These are phyloP conservation scores for Heterobasidion parviporum DNA, from an alignment of 1,284 basidiomycete genomes.

Conservation along the genomic window DNA sequence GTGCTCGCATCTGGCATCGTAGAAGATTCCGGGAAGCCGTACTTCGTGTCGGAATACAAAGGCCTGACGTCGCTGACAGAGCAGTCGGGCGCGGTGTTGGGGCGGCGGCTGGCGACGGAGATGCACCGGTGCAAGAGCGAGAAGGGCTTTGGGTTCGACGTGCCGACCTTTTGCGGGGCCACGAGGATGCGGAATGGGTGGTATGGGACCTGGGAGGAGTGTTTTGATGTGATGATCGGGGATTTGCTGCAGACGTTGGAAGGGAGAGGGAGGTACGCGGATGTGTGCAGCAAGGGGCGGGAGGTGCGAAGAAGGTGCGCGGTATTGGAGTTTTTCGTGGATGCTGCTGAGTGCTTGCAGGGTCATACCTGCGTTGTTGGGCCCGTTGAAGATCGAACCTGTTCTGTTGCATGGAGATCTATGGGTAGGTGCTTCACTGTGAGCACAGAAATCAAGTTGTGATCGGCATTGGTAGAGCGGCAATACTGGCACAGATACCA, in stretches of 20 bases:
- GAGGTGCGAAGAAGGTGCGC: slow-evolving; percentile 50
- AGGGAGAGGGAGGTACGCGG: slow-evolving; percentile 32
- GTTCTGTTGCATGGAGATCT: slow-evolving; percentile 83
- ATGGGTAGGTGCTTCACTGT: slow-evolving; percentile 39
- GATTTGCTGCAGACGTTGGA: slow-evolving; percentile 54
- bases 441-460: neutral
- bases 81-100: slow-evolving; percentile 43
- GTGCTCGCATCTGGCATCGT: slow-evolving; percentile 45
- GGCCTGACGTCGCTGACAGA: slow-evolving; percentile 41
- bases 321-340: neutral
- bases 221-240: slow-evolving; percentile 61
- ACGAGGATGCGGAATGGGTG: slow-evolving; percentile 74
- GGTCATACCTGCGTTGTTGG: slow-evolving; percentile 69
- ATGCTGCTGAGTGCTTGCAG: slow-evolving; percentile 30
- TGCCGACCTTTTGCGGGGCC: slow-evolving; percentile 76
- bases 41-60: slow-evolving; percentile 73
- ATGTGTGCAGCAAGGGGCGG: slow-evolving; percentile 48
- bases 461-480: slow-evolving; percentile 43
- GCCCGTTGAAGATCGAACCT: slow-evolving; percentile 53
- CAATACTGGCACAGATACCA: slow-evolving; percentile 55
- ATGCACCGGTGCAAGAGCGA: slow-evolving; percentile 48
- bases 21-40: slow-evolving; percentile 34
- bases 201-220: slow-evolving; percentile 66
- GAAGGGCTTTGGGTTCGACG: slow-evolving; percentile 64
- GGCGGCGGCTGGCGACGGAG: slow-evolving; percentile 55